Base-by-base conservation (phyloP, 2,329 filamentous ascomycete genomes). In the Penicillium verrucosum region DNA sequence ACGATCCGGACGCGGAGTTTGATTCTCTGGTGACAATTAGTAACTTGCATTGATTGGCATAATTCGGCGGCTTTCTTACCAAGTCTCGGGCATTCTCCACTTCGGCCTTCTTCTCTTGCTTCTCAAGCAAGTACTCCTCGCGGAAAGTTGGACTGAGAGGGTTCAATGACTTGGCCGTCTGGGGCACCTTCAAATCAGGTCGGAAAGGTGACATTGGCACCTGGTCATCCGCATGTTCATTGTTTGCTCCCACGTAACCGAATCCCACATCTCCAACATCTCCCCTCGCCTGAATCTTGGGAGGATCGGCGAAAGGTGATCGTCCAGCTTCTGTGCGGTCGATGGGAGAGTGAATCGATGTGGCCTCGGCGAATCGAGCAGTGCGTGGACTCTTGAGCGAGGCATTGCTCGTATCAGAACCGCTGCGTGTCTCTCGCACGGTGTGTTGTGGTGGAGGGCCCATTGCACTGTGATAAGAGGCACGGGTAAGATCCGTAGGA, bases 1-100 rank as follows among this genome's bases (percentile, higher is more conserved):
- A 93, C 94, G 75, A 97, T 82, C 45, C 94, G 87, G 34, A 97
- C 92, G 65, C 91, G 86, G 36, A 88, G 88, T 79, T 97, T 97
- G 74, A 96, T 85, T 88, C 89, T 95, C 93, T 96, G 71, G 45
- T 7, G 4, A 41, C 29, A 52, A 66, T 69, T 60, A 73, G 81
- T 73, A 81, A 72, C 21, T 16, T 56, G n/a, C 10, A 43, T 43
- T 52, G 14, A 30, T 8, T 29, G 16, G 47, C 49, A 27, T 38
- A 32, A 14, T 16, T 32, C 49, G 16, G 11, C 2, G 23, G 11
- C 37, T 40, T 36, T 82, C 90, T 74, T 85, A 97, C 93, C 73
- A 97, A 70, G 73, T 97, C 93, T 68, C 86, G 87, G 32, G 84
- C 89, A 77, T 97, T 93, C 72, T 93, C 85, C 77, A 92, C 90